These are phyloP conservation scores for Monosporascus sp. DNA, from an alignment of 2,329 filamentous ascomycete species.

Conservation along the genomic window DNA sequence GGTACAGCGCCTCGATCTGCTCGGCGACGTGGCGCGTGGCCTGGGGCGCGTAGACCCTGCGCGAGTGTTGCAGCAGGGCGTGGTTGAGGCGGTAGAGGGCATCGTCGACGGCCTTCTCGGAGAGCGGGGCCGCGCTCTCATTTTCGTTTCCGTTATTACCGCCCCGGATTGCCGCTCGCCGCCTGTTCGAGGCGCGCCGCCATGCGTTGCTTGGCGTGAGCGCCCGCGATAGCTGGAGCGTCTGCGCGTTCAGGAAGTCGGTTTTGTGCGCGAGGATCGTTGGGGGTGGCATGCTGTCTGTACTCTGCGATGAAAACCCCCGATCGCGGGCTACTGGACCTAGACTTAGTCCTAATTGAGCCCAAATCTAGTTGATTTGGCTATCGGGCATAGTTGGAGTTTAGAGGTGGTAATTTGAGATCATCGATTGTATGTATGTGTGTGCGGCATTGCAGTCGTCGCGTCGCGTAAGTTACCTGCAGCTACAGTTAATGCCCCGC, in stretches of 20 bases:
- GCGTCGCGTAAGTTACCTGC: too few relatives aligned
- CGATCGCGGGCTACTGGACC: too few relatives aligned
- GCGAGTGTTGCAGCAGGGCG: slow-evolving; percentile 58
- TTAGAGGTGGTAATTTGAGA: too few relatives aligned
- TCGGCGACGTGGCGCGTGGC: slow-evolving; percentile 68
- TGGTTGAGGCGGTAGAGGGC: slow-evolving; percentile 56
- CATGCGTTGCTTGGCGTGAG: slow-evolving; percentile 52
- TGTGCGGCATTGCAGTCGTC: too few relatives aligned
- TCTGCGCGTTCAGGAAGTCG: slow-evolving; percentile 58
- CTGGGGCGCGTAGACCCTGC: slow-evolving; percentile 61
- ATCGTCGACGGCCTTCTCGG: slow-evolving; percentile 50
- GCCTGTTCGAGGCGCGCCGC: slow-evolving; percentile 44
- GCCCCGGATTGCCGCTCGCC: not conserved
- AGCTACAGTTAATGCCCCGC: too few relatives aligned
- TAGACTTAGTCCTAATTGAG: too few relatives aligned
- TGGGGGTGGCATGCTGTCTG: slow-evolving; percentile 32
- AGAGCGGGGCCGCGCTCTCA: slow-evolving; percentile 33
- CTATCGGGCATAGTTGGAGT: too few relatives aligned
- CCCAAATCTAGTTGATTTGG: too few relatives aligned
- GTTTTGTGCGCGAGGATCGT: slow-evolving; percentile 61
- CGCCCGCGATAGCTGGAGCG: slow-evolving; percentile 56
- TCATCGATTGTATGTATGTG: too few relatives aligned
- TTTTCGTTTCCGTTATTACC: slow-evolving; percentile 26
- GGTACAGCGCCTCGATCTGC: slow-evolving; percentile 65
- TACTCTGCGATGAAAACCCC: too few relatives aligned